Evolutionary conservation across 495 filamentous ascomycete genomes (phyloP).

Genomic region (Penicillium ucsense): DNA sequence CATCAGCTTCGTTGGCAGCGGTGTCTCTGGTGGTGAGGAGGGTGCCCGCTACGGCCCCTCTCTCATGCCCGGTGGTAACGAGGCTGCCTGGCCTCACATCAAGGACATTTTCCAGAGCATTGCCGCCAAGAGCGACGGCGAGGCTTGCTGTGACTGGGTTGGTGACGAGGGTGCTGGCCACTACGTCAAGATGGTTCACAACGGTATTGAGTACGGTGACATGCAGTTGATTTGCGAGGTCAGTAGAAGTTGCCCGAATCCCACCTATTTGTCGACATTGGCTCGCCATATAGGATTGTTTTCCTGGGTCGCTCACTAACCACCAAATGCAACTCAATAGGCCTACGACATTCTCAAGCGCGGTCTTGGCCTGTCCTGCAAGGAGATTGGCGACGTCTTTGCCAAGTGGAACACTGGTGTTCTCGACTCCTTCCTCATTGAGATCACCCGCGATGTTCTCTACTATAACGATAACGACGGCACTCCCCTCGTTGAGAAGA

Average conservation of each 20-base stretch:
- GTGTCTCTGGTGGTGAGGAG: slow-evolving; percentile 99
- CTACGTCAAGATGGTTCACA: slow-evolving; percentile 99
- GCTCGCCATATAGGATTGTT: too few species aligned
- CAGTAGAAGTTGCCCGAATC: neutral
- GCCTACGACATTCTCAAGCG: slow-evolving; percentile 99
- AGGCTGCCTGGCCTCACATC: slow-evolving; percentile 95
- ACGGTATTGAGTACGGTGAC: slow-evolving; percentile 99
- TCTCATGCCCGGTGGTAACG: slow-evolving; percentile 96
- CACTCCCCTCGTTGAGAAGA: slow-evolving; percentile 89
- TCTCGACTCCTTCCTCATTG: slow-evolving; percentile 97
- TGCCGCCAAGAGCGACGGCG: slow-evolving; percentile 89
- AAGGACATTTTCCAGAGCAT: slow-evolving; percentile 99
- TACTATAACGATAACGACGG: slow-evolving; percentile 94
- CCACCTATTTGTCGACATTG: too few species aligned
- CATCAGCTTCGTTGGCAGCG: slow-evolving; percentile 91
- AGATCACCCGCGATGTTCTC: slow-evolving; percentile 97
- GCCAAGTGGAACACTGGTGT: slow-evolving; percentile 97
- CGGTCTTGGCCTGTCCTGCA: slow-evolving; percentile 70
- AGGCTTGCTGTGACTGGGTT: slow-evolving; percentile 98
- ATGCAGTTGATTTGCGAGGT: slow-evolving; percentile 99
- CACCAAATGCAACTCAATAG: slow-evolving; percentile 33
- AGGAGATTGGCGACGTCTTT: slow-evolving; percentile 66
- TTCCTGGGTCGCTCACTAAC: neutral
- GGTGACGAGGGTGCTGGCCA: slow-evolving; percentile 98
- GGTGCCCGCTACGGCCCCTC: slow-evolving; percentile 95